Conservation (phyloP, 371 early-diverging fungal species). For the Pancytospora philotis region DNA sequence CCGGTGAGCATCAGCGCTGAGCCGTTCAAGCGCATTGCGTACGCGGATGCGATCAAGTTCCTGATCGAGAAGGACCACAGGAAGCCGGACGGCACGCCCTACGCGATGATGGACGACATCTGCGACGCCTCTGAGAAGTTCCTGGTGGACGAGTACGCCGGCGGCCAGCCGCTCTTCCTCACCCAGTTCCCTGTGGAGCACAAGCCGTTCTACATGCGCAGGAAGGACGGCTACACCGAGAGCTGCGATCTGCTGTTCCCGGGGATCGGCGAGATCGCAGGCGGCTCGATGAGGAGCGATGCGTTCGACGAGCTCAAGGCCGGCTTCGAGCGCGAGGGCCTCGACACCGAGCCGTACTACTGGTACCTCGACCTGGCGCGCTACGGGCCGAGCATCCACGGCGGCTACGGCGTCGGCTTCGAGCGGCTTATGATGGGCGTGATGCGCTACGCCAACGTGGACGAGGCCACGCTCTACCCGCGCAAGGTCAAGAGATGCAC, state of each 20-base stretch:
- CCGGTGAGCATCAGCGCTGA: constrained; percentile 62
- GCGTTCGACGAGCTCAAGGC: constrained; percentile 74
- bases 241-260: constrained; percentile 96
- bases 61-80: constrained; percentile 68
- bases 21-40: constrained; percentile 89
- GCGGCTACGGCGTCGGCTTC: constrained; percentile 96
- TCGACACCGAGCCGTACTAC: constrained; percentile 88
- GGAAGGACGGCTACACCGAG: constrained; percentile 78
- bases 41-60: constrained; percentile 87
- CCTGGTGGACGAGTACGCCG: constrained; percentile 86
- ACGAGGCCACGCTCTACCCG: constrained; percentile 86
- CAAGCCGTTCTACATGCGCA: constrained; percentile 98
- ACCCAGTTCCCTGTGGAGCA: constrained; percentile 90
- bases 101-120: constrained; percentile 93
- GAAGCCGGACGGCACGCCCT: constrained; percentile 75
- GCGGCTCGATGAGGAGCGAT: constrained; percentile 94
- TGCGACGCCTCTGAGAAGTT: constrained; percentile 93
- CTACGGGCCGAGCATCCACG: constrained; percentile 90
- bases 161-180: constrained; percentile 76
- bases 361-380: constrained; percentile 97
- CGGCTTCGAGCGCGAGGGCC: constrained; percentile 86
- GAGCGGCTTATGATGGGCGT: constrained; percentile 96
- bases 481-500: constrained; percentile 71
- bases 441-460: constrained; percentile 70
- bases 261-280: constrained; percentile 95